Evolutionary conservation across 2,329 filamentous ascomycete genomes (phyloP), one percentile per base, ranked within the genome.

Genomic region (Beauveria caledonica): DNA sequence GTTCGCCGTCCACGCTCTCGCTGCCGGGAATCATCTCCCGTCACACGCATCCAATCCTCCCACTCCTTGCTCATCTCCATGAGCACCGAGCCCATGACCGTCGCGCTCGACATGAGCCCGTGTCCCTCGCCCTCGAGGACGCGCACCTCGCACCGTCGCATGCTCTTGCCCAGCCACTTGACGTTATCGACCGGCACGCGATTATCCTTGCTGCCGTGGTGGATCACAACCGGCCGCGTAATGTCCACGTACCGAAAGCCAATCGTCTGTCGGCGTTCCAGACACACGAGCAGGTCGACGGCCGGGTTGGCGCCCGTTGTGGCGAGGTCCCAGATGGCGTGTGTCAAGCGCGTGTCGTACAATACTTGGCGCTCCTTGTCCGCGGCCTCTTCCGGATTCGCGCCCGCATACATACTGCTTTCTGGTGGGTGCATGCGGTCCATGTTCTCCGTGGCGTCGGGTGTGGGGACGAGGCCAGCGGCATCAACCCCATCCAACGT

Each of bases 181-280:
- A 97, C 91, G 68, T 99, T 99, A 61, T 96, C 94, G 15, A 96
- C 88, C 0, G 94, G 94, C 1, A 99, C 94, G 25, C 94, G 84
- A 7, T 88, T 92, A 69, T 99, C 94, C 67, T 89, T 86, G 69
- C 86, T 90, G 42, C 94, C 94, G 71, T 99, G 94, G 69, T 97
- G 93, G 65, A 99, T 96, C 25, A 97, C 88, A 0, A 97, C 89
- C 0, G 90, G 85, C 9, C 92, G 85, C 6, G 89, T 95, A 65
- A 99, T 96, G 70, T 99, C 94, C 19, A 96, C 93, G 70, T 99
- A 99, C 54, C 92, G 86, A 76, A 99, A 99, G 0, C 94, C 94
- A 67, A 99, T 96, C 0, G 89, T 86, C 68, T 96, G 91, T 29
- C 90, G 84, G 23, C 94, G 86, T 73, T 99, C 94, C 1, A 99